Evolutionary conservation across 805 yeast species (phyloP).

Genomic region (Wickerhamomyces ciferrii): DNA sequence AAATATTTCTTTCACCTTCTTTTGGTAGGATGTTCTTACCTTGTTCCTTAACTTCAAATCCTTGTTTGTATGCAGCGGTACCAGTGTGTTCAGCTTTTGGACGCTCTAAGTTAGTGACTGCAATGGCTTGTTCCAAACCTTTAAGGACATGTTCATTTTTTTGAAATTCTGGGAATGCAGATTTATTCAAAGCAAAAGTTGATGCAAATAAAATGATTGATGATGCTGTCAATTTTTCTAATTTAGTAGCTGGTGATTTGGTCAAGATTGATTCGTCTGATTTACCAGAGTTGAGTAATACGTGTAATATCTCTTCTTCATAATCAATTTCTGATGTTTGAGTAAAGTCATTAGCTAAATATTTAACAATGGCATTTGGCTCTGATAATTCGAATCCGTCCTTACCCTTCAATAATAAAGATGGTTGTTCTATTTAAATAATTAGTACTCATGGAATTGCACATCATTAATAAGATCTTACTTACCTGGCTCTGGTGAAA

Average conservation of each 20-base stretch:
- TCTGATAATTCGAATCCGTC: slow-evolving; percentile 44
- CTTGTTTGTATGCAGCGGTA: slow-evolving; percentile 21
- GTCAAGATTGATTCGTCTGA: slow-evolving; percentile 18
- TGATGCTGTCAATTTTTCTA: slow-evolving; percentile 35
- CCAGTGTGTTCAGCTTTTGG: slow-evolving; percentile 38
- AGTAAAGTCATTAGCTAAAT: slow-evolving; percentile 45
- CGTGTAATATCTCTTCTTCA: slow-evolving; percentile 41
- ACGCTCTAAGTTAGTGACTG: slow-evolving; percentile 39
- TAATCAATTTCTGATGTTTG: slow-evolving; percentile 27
- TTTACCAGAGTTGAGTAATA: slow-evolving; percentile 31
- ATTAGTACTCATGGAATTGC: not conserved
- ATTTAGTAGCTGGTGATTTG: slow-evolving; percentile 12
- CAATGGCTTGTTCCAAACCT: slow-evolving; percentile 42
- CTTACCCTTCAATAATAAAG: slow-evolving; percentile 13
- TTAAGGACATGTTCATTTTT: slow-evolving; percentile 31
- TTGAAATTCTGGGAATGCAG: slow-evolving; percentile 21
- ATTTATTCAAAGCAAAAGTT: slow-evolving; percentile 37
- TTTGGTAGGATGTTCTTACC: slow-evolving; percentile 54
- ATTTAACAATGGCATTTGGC: slow-evolving; percentile 67
- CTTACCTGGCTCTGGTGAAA: slow-evolving; percentile 21
- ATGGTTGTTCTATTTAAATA: slow-evolving; percentile 13
- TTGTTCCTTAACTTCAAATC: slow-evolving; percentile 20
- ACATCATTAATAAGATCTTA: not conserved
- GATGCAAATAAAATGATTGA: slow-evolving; percentile 58
- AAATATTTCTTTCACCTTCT: slow-evolving; percentile 67